These are phyloP conservation scores for Yamadazyma kanchanaburiensis DNA, from an alignment of 1,139 yeast genomes.

Conservation along the genomic window DNA sequence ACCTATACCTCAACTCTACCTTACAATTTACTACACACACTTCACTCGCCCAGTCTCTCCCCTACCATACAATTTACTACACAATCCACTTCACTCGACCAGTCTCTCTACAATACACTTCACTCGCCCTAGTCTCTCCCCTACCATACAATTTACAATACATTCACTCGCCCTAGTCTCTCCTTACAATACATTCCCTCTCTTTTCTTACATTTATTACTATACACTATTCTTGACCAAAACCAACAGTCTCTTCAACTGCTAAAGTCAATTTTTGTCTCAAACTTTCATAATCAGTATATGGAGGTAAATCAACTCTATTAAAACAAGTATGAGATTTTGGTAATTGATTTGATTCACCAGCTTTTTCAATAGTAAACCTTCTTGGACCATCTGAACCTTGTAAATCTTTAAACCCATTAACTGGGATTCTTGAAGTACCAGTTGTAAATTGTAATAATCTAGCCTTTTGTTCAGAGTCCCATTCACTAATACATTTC, in stretches of 20 bases:
- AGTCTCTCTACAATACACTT: no score
- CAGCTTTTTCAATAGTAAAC: slow-evolving; percentile 97
- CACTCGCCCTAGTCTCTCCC: no score
- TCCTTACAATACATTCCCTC: no score
- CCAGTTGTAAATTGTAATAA: slow-evolving; percentile 96
- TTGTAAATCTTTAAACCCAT: slow-evolving; percentile 96
- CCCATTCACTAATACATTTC: slow-evolving; percentile 93
- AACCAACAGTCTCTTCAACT: slow-evolving; percentile 92
- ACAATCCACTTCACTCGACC: no score
- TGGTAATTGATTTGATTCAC: slow-evolving; percentile 89
- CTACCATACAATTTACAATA: no score
- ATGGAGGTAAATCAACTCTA: slow-evolving; percentile 88
- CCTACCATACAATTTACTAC: no score
- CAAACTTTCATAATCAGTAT: slow-evolving; percentile 68
- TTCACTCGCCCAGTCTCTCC: no score
- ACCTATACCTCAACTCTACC: no score
- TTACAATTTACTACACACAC: no score
- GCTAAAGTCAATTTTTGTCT: slow-evolving; percentile 82
- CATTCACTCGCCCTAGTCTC: no score
- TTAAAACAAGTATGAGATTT: slow-evolving; percentile 95
- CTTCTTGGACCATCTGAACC: slow-evolving; percentile 99
- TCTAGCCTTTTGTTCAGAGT: slow-evolving; percentile 93
- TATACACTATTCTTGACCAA: slow-evolving; percentile 92
- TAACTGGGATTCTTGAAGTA: slow-evolving; percentile 97
- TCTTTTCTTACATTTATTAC: no score